Evolutionary conservation across 2,329 filamentous ascomycete species (phyloP).

Genomic region (Claviceps purpurea): DNA sequence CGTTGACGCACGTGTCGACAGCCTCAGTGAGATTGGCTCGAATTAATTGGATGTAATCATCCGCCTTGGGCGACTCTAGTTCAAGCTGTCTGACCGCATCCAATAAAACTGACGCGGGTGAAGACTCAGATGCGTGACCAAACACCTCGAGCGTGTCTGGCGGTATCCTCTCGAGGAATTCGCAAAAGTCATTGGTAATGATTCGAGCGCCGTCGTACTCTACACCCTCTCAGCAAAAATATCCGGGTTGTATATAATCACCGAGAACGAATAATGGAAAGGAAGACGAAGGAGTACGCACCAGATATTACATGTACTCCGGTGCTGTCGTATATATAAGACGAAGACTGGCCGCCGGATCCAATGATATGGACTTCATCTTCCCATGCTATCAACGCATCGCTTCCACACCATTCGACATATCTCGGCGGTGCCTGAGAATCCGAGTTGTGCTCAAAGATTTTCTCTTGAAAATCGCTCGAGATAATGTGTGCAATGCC

Average conservation of each 20-base stretch:
- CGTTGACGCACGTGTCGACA: conserved; percentile 85
- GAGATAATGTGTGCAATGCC: conserved; percentile 87
- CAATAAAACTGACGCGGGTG: conserved; percentile 79
- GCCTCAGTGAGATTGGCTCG: conserved; percentile 77
- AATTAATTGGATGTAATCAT: conserved; percentile 95
- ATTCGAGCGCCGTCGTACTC: conserved; percentile 76
- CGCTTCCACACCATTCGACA: conserved; percentile 91
- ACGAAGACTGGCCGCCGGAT: conserved; percentile 60
- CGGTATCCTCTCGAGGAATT: conserved; percentile 91
- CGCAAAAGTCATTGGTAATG: conserved; percentile 86
- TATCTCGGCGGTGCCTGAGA: conserved; percentile 76
- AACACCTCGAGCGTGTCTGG: conserved; percentile 81
- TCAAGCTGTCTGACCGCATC: conserved; percentile 88
- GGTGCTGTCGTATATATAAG: conserved; percentile 80
- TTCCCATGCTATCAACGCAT: conserved; percentile 92
- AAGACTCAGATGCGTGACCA: conserved; percentile 74
- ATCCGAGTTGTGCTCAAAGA: conserved; percentile 83
- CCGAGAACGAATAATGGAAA: neutral
- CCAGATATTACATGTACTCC: conserved; percentile 82
- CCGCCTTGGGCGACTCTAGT: conserved; percentile 87
- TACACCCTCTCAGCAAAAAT: conserved; percentile 11
- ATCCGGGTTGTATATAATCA: neutral
- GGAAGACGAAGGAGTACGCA: conserved; percentile 20
- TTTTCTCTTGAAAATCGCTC: conserved; percentile 83
- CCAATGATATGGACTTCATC: conserved; percentile 93